phyloP scores from a whole-genome alignment of 1,139 yeast species.

The Trichomonascaceae sp. region DNA sequence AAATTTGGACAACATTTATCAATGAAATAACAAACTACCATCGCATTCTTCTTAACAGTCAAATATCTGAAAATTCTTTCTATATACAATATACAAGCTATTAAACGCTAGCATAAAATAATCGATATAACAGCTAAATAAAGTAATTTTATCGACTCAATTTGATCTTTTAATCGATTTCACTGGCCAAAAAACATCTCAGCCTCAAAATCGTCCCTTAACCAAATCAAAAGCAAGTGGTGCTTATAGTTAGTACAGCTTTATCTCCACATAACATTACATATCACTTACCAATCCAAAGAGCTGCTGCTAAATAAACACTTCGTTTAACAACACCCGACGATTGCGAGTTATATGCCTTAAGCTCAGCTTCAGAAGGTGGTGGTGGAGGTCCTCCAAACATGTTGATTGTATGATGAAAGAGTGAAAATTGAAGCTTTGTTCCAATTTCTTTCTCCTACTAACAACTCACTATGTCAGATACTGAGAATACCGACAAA shows the following conservation, averaged over 20 bases:
- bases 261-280: too few species aligned
- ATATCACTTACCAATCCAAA: constrained; percentile 53
- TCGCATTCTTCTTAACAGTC: too few species aligned
- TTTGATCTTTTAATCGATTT: neutral
- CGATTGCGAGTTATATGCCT: constrained; percentile 64
- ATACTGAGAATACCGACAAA: constrained; percentile 21
- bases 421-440: neutral
- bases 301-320: constrained; percentile 63
- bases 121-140: neutral
- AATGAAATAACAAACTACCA: too few species aligned
- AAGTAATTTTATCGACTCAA: neutral
- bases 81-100: constrained; percentile 10
- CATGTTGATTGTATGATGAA: constrained; percentile 38
- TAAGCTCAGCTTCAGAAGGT: constrained; percentile 73
- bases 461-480: constrained; percentile 22
- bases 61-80: neutral
- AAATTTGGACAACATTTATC: too few species aligned
- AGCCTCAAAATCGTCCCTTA: constrained; percentile 33
- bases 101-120: neutral
- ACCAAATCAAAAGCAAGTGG: constrained; percentile 36
- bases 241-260: constrained; percentile 20
- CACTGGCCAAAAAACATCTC: neutral
- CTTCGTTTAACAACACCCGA: constrained; percentile 61
- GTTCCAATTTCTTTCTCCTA: neutral
- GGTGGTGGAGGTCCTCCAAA: constrained; percentile 73